These are phyloP conservation scores for Sclerotinia trifoliorum DNA, from an alignment of 2,329 filamentous ascomycete genomes.

Conservation along the genomic window DNA sequence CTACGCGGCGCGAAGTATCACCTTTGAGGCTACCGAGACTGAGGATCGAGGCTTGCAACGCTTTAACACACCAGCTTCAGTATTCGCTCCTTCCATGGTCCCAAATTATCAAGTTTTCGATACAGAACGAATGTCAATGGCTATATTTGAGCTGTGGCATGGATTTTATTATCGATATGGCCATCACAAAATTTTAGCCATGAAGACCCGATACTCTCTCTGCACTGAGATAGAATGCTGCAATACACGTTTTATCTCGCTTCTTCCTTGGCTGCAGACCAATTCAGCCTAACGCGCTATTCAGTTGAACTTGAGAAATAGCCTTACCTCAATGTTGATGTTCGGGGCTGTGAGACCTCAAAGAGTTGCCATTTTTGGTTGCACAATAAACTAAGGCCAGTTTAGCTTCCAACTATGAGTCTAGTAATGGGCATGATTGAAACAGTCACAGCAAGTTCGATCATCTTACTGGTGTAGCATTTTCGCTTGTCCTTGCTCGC, in stretches of 20 bases:
- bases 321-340: constrained; percentile 1
- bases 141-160: neutral
- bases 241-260: neutral
- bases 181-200: neutral
- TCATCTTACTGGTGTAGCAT: neutral
- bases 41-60: neutral
- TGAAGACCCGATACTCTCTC: no score
- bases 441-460: neutral
- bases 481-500: neutral
- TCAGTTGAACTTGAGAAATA: neutral
- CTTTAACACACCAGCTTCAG: neutral
- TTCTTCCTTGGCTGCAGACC: constrained; percentile 10
- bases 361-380: neutral
- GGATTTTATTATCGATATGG: neutral
- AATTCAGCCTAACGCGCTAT: neutral
- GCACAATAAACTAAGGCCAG: neutral
- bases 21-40: neutral
- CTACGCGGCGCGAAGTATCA: neutral
- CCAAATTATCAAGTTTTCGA: neutral
- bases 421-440: neutral
- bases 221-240: neutral
- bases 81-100: neutral
- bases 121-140: neutral
- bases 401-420: neutral
- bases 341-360: constrained; percentile 1